Conservation (phyloP, 1,139 yeast genomes). For the Suhomyces terraborum region DNA sequence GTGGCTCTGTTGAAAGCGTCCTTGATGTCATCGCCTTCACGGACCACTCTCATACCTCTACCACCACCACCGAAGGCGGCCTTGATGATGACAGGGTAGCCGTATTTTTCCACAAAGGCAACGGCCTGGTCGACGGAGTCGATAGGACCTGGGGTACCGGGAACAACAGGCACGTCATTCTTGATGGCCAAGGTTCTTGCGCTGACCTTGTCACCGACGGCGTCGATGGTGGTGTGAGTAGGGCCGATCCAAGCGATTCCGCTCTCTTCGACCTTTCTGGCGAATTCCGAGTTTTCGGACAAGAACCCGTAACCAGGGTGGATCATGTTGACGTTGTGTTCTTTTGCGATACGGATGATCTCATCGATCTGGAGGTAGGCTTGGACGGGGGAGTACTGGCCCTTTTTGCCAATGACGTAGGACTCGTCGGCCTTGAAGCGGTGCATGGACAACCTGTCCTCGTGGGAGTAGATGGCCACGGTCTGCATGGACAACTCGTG, state of each 20-base stretch:
- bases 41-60: conserved; percentile 98
- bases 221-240: conserved; percentile 79
- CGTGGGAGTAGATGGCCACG: conserved; percentile 95
- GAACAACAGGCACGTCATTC: conserved; percentile 90
- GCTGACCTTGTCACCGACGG: conserved; percentile 97
- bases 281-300: conserved; percentile 93
- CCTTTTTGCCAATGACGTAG: conserved; percentile 86
- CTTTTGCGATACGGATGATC: conserved; percentile 85
- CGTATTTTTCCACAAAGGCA: conserved; percentile 76
- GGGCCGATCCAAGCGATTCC: conserved; percentile 99
- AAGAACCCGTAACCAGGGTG: conserved; percentile 99
- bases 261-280: conserved; percentile 83
- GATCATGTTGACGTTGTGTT: conserved; percentile 89
- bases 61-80: conserved; percentile 99
- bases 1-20: conserved; percentile 95
- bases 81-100: conserved; percentile 95
- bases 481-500: conserved; percentile 98
- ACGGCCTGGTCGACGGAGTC: conserved; percentile 75
- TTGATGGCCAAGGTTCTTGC: conserved; percentile 85
- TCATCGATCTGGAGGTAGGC: conserved; percentile 96
- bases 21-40: conserved; percentile 90
- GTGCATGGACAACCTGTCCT: conserved; percentile 94
- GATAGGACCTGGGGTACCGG: conserved; percentile 98
- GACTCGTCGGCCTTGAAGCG: conserved; percentile 91
- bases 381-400: conserved; percentile 92